Conservation (phyloP, 768 basidiomycete genomes). For the Rubroboletus pulcherrimus region DNA sequence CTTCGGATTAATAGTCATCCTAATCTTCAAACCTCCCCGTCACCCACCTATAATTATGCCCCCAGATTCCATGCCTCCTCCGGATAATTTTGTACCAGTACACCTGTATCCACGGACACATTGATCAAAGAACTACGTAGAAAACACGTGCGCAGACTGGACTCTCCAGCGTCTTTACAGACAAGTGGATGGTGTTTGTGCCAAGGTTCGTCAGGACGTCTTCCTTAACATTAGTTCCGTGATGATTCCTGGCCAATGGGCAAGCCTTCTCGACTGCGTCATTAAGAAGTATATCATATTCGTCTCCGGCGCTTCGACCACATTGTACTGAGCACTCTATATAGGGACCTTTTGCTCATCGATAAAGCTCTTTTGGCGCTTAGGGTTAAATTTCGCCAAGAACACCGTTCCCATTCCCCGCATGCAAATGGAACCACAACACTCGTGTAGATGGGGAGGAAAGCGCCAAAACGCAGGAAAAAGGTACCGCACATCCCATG, state of each 20-base stretch:
- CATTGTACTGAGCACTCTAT: slow-evolving; percentile 2
- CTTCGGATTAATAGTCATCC: slow-evolving; percentile 77
- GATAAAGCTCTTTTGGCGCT: slow-evolving; percentile 12
- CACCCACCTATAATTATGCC: slow-evolving; percentile 34
- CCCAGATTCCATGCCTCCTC: slow-evolving; percentile 25
- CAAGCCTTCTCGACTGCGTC: slow-evolving; percentile 8
- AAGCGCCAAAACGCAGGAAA: background rate
- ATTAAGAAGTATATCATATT: slow-evolving; percentile 1
- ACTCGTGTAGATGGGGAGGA: background rate
- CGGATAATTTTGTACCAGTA: slow-evolving; percentile 30
- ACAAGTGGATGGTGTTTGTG: slow-evolving; percentile 1
- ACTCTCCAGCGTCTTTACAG: background rate
- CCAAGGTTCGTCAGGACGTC: slow-evolving; percentile 18
- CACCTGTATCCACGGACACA: slow-evolving; percentile 32
- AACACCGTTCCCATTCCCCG: background rate
- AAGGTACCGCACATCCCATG: slow-evolving; percentile 8
- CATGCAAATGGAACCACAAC: background rate
- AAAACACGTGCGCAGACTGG: slow-evolving; percentile 12
- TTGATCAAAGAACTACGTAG: slow-evolving; percentile 20
- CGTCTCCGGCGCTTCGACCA: slow-evolving; percentile 7
- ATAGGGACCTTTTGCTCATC: slow-evolving; percentile 13
- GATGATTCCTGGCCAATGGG: slow-evolving; percentile 9
- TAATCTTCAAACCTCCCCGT: slow-evolving; percentile 89
- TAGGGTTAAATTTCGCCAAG: slow-evolving; percentile 9
- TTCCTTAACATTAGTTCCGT: background rate